A percentile compares a stretch with the other conserved stretches of the same genome.
These are phyloP conservation scores for Crucihimalaya himalaica DNA, from an alignment of 345 rosid genomes.

Conservation along the genomic window DNA sequence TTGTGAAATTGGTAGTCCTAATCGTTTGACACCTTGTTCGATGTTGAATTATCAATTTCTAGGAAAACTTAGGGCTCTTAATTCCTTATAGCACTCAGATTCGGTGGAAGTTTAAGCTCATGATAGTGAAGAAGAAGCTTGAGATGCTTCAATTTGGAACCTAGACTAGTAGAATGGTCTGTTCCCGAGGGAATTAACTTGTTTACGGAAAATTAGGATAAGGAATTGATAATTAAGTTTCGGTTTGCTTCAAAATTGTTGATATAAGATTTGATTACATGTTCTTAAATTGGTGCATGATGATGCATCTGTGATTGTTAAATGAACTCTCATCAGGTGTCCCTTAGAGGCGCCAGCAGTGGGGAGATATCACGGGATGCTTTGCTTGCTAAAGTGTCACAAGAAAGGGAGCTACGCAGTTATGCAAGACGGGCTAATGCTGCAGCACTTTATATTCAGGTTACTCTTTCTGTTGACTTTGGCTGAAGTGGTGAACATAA, in stretches of 20 bases:
- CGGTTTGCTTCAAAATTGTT: background rate
- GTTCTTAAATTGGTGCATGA: background rate
- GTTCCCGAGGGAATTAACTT: background rate
- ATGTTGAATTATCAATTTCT: background rate
- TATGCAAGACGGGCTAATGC: slow-evolving; percentile 74
- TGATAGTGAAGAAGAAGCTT: background rate
- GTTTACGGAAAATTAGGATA: background rate
- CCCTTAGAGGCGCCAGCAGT: slow-evolving; percentile 88
- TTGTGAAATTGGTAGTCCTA: background rate
- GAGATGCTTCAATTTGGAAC: background rate
- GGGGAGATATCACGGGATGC: slow-evolving; percentile 90
- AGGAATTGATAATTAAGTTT: background rate
- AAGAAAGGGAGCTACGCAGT: slow-evolving; percentile 79
- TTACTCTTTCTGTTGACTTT: slow-evolving; percentile 21
- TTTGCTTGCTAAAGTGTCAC: slow-evolving; percentile 80
- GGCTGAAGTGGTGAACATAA: background rate
- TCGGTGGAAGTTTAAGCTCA: background rate
- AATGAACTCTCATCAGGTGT: slow-evolving; percentile 58
- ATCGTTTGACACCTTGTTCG: background rate
- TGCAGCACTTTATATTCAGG: slow-evolving; percentile 74
- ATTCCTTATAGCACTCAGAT: slow-evolving; percentile 14
- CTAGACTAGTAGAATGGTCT: background rate
- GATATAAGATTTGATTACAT: slow-evolving; percentile 1
- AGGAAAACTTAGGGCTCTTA: slow-evolving; percentile 10
- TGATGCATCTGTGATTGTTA: background rate